These are phyloP conservation scores for Tricladium varicosporioides DNA, from an alignment of 2,329 filamentous ascomycete species.

Conservation along the genomic window DNA sequence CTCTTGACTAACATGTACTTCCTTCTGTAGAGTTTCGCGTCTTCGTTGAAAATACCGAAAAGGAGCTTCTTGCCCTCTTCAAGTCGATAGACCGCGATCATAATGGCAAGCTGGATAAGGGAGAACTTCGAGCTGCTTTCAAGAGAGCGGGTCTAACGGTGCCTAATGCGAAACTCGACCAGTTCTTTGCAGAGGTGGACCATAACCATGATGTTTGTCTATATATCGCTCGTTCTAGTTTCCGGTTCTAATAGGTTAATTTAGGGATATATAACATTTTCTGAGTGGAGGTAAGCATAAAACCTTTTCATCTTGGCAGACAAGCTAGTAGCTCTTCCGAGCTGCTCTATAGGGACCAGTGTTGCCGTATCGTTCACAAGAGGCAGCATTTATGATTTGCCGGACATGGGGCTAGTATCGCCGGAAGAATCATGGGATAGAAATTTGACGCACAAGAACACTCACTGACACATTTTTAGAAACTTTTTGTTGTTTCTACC, in stretches of 20 bases:
- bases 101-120: conserved; percentile 82
- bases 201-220: conserved; percentile 66
- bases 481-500: conserved; percentile 93
- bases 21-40: conserved; percentile 71
- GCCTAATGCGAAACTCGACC: conserved; percentile 71
- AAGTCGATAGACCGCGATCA: conserved; percentile 80
- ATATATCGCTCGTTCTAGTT: neutral
- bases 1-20: neutral
- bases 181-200: conserved; percentile 90
- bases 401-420: neutral
- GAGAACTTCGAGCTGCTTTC: conserved; percentile 80
- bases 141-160: conserved; percentile 74
- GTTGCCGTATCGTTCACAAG: no score
- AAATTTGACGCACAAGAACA: neutral
- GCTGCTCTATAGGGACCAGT: no score
- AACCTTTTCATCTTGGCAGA: conserved; percentile 2
- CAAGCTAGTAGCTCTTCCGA: neutral
- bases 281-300: conserved; percentile 87
- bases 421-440: neutral
- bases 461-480: conserved; percentile 43
- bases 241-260: conserved; percentile 4
- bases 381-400: neutral
- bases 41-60: conserved; percentile 86
- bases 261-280: conserved; percentile 71
- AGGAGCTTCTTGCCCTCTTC: conserved; percentile 79